Base-by-base conservation (phyloP, 441 rosid species). In the Erodium texanum region DNA sequence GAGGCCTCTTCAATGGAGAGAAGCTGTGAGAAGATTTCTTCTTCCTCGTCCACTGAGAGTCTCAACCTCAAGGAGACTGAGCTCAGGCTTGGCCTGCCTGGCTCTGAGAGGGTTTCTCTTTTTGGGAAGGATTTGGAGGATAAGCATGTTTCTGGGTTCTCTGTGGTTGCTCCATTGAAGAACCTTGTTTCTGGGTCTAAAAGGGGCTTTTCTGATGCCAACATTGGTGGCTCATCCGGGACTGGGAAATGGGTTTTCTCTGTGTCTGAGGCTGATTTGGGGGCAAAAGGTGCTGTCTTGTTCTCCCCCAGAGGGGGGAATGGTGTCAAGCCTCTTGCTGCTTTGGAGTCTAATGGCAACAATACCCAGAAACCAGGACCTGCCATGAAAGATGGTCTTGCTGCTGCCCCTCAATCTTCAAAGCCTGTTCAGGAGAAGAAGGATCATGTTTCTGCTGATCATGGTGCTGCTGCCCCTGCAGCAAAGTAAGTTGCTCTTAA, bases 21-120 rank as follows among this genome's bases (percentile, higher is more conserved):
- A 27, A 27, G 29, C 29, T 27, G 2, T 27, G 29, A 27, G 29
- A 27, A 27, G 29, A 27, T 27, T 27, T 27, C 29, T 27, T 27
- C 29, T 27, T 27, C 29, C 29, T 27, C 29, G 29, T 27, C 29
- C 29, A 27, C 74, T 62, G 63, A 62, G 64, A 6, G 61, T 2
- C 80, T 82, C 4, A 81, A 81, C 70, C 72, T 83, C 38, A 83
- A 76, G 67, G 87, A 79, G 73, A 86, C 91, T 65, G 91, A 86
- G 81, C 82, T 86, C 10, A 78, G 87, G 77, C 89, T 86, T 71
- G 89, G 91, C 65, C 70, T 85, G 64, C 92, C 92, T 6, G 89
- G 92, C 29, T 85, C 82, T 50, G 76, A 69, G 23, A 77, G 80
- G 59, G 75, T 79, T 38, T 76, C 86, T 48, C 78, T 82, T 66